Evolutionary conservation across 805 yeast genomes (phyloP).

Genomic region (Saccharomyces eubayanus): DNA sequence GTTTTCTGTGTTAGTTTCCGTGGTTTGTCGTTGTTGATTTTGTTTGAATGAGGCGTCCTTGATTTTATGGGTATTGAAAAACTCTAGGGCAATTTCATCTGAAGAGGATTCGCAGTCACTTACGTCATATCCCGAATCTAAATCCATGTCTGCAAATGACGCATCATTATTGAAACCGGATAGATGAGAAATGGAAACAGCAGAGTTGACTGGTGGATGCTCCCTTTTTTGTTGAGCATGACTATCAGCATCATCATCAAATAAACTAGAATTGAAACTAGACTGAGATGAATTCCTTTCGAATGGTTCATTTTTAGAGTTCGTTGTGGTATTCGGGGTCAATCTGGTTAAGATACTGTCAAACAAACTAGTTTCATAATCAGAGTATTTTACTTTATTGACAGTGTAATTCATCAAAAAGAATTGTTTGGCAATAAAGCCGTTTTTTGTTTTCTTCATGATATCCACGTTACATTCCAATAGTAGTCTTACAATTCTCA

Average conservation of each 20-base stretch:
- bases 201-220: not conserved
- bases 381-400: slow-evolving; percentile 31
- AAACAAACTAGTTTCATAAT: slow-evolving; percentile 11
- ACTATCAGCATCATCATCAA: slow-evolving; percentile 4
- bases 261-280: slow-evolving; percentile 19
- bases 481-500: slow-evolving; percentile 53
- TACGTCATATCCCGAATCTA: slow-evolving; percentile 16
- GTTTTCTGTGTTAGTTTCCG: not conserved
- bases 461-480: slow-evolving; percentile 56
- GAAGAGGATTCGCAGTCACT: slow-evolving; percentile 17
- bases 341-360: slow-evolving; percentile 2
- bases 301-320: slow-evolving; percentile 2
- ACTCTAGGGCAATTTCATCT: not conserved
- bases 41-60: slow-evolving; percentile 1
- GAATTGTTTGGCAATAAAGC: slow-evolving; percentile 32
- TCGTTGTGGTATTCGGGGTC: not conserved
- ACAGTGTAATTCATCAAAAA: slow-evolving; percentile 26
- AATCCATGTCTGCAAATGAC: slow-evolving; percentile 25
- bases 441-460: slow-evolving; percentile 43
- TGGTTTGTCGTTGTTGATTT: not conserved
- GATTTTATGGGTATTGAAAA: slow-evolving; percentile 3
- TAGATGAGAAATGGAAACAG: not conserved
- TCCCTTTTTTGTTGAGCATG: not conserved
- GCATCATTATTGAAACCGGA: slow-evolving; percentile 27
- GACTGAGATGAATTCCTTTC: slow-evolving; percentile 16